Conservation (phyloP, 371 early-diverging fungal species). For the Actinomucor elegans region DNA sequence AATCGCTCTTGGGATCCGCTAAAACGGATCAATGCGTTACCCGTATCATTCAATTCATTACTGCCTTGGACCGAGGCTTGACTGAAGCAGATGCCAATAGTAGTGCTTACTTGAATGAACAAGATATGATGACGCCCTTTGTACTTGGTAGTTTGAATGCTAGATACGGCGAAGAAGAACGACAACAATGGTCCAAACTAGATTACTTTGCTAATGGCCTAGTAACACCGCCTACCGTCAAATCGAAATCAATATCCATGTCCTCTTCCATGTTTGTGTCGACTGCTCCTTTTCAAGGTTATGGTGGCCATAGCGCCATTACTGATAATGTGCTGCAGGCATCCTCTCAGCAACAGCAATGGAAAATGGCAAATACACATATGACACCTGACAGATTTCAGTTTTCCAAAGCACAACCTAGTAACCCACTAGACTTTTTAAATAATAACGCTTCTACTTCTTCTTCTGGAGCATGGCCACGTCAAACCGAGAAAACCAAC, state of each 20-base stretch:
- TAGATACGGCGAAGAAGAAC: slow-evolving; percentile 13
- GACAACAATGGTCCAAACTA: slow-evolving; percentile 18
- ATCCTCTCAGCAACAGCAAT: neutral
- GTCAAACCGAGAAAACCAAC: too few relatives aligned
- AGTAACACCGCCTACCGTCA: slow-evolving; percentile 9
- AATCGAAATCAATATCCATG: slow-evolving; percentile 10
- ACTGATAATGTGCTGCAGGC: neutral
- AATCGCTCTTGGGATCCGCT: slow-evolving; percentile 3
- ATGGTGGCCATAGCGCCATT: slow-evolving; percentile 1
- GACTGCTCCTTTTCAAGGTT: neutral
- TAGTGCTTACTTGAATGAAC: neutral
- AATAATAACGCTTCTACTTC: neutral
- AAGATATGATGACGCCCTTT: slow-evolving; percentile 27
- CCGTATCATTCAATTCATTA: slow-evolving; percentile 20
- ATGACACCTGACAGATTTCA: slow-evolving; percentile 6
- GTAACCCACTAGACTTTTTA: slow-evolving; percentile 8
- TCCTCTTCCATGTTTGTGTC: slow-evolving; percentile 10
- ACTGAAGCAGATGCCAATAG: slow-evolving; percentile 7
- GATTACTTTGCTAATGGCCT: slow-evolving; percentile 14
- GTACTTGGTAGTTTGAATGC: slow-evolving; percentile 17
- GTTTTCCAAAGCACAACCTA: slow-evolving; percentile 2
- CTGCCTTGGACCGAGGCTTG: slow-evolving; percentile 15
- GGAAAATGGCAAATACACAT: neutral
- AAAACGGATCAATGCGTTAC: slow-evolving; percentile 6
- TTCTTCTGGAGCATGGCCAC: neutral